Conservation (phyloP, 2,329 filamentous ascomycete species). For the Laburnicola sp. region DNA sequence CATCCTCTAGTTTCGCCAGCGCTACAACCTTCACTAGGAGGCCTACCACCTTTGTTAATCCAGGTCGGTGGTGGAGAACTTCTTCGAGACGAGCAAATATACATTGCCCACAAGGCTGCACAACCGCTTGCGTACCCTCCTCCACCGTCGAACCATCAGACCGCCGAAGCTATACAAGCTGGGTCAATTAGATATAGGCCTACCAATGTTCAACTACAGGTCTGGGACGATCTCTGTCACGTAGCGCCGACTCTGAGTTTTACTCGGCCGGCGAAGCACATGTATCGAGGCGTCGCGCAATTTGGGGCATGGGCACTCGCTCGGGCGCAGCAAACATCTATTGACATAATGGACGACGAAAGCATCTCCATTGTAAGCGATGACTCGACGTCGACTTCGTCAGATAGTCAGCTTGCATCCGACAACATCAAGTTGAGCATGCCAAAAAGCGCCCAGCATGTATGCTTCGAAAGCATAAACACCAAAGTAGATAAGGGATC, state of each 20-base stretch:
- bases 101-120: slow-evolving; percentile 90
- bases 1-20: slow-evolving; percentile 91
- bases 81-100: slow-evolving; percentile 91
- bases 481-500: slow-evolving; percentile 15
- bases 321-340: slow-evolving; percentile 74
- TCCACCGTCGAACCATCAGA: slow-evolving; percentile 41
- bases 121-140: slow-evolving; percentile 78
- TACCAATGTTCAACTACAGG: slow-evolving; percentile 89
- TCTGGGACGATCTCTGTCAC: slow-evolving; percentile 95
- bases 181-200: slow-evolving; percentile 72
- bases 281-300: slow-evolving; percentile 90
- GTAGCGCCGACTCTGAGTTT: slow-evolving; percentile 92
- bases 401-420: slow-evolving; percentile 22
- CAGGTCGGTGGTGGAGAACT: slow-evolving; percentile 87
- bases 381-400: slow-evolving; percentile 45
- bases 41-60: slow-evolving; percentile 83
- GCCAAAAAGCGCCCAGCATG: slow-evolving; percentile 18
- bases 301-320: slow-evolving; percentile 92
- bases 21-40: slow-evolving; percentile 84
- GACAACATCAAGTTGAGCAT: slow-evolving; percentile 30
- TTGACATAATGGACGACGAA: slow-evolving; percentile 81
- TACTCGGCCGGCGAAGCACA: slow-evolving; percentile 91
- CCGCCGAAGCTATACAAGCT: slow-evolving; percentile 62
- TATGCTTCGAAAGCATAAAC: slow-evolving; percentile 24
- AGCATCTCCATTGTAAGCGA: slow-evolving; percentile 72